A percentile compares a stretch with the other conserved stretches of the same genome.
Evolutionary conservation across 2,329 filamentous ascomycete genomes (phyloP).

Genomic region (Endocalyx cinctus): DNA sequence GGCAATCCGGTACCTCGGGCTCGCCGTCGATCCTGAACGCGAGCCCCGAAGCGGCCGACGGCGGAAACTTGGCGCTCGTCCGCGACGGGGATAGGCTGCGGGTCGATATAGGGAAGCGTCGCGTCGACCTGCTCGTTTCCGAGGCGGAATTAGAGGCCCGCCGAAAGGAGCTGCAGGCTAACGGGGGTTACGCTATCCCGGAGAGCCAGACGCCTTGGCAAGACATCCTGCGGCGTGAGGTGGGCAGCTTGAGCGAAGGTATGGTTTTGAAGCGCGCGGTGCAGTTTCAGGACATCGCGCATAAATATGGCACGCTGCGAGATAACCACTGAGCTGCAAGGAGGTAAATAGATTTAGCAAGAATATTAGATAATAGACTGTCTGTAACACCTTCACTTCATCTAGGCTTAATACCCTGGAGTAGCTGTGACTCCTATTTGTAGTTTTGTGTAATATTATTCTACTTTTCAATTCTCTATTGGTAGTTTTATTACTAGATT

Average conservation of each 20-base stretch:
- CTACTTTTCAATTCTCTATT: too few relatives aligned
- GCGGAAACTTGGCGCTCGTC: slow-evolving; percentile 48
- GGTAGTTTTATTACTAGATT: too few relatives aligned
- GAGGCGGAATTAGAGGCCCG: slow-evolving; percentile 37
- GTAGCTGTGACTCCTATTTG: too few relatives aligned
- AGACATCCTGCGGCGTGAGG: slow-evolving; percentile 43
- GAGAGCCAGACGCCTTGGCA: slow-evolving; percentile 47
- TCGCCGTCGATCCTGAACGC: slow-evolving; percentile 53
- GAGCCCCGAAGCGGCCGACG: slow-evolving; percentile 49
- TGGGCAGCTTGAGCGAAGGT: slow-evolving; percentile 38
- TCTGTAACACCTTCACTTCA: too few relatives aligned
- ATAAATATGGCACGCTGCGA: slow-evolving; percentile 33
- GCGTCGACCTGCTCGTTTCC: slow-evolving; percentile 42
- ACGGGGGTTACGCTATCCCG: slow-evolving; percentile 32
- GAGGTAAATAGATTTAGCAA: too few relatives aligned
- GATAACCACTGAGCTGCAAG: slow-evolving; percentile 48
- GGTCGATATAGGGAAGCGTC: slow-evolving; percentile 44
- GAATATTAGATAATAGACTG: too few relatives aligned
- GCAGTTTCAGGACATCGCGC: slow-evolving; percentile 42
- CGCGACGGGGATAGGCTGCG: slow-evolving; percentile 44
- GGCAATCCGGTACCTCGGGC: slow-evolving; percentile 51
- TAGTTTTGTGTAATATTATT: too few relatives aligned
- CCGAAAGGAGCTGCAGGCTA: slow-evolving; percentile 30
- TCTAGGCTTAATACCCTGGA: too few relatives aligned
- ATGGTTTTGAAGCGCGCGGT: slow-evolving; percentile 42